Conservation (phyloP, 352 stramenopile species). For the Pythium brachiatum region DNA sequence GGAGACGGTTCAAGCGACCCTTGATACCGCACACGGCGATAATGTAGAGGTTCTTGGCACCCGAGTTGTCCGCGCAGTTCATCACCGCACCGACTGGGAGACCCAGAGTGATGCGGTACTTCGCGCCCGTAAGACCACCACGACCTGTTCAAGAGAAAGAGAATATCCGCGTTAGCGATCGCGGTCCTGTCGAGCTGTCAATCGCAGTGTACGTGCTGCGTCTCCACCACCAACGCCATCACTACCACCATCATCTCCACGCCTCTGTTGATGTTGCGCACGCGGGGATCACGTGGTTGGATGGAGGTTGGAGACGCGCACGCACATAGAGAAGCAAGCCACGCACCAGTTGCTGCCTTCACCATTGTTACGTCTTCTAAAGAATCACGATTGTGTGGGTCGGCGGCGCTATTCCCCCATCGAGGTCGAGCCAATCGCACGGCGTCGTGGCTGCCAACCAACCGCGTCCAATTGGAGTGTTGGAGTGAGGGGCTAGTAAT, state of each 20-base stretch:
- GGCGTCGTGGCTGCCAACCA: constrained; percentile 21
- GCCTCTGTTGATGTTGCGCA: not conserved
- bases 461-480: constrained; percentile 2
- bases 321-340: not conserved
- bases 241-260: not conserved
- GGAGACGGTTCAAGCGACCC: constrained; percentile 98
- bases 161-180: not conserved
- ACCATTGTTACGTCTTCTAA: constrained; percentile 81
- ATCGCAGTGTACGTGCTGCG: not conserved
- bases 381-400: constrained; percentile 76
- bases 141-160: constrained; percentile 70
- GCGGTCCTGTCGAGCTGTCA: not conserved
- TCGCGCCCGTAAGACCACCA: constrained; percentile 96
- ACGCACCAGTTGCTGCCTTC: constrained; percentile 13
- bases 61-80: constrained; percentile 99
- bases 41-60: constrained; percentile 99
- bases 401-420: not conserved
- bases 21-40: constrained; percentile 99
- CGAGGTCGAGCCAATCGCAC: constrained; percentile 35
- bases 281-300: not conserved
- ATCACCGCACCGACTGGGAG: constrained; percentile 98
- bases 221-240: not conserved
- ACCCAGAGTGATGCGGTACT: constrained; percentile 99
- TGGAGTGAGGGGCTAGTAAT: constrained; percentile 9
- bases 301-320: not conserved